These are phyloP conservation scores for Podaxis rugospora DNA, from an alignment of 768 basidiomycete genomes.

Conservation along the genomic window DNA sequence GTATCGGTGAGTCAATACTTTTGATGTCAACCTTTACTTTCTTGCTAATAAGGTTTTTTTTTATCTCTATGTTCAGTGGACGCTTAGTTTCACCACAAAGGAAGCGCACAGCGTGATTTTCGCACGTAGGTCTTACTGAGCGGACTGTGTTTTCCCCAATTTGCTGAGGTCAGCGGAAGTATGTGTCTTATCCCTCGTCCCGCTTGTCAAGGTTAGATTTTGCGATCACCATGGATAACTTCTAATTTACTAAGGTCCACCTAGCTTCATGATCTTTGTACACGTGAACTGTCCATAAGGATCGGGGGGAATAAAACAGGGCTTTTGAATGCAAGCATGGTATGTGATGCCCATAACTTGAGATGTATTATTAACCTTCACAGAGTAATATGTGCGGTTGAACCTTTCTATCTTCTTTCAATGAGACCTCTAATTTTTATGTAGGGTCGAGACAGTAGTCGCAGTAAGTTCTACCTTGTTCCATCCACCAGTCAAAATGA, in stretches of 20 bases:
- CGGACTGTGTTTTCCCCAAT: neutral
- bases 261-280: conserved; percentile 75
- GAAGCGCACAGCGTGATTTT: conserved; percentile 55
- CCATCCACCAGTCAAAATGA: neutral
- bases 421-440: neutral
- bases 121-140: conserved; percentile 39
- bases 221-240: neutral
- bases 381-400: conserved; percentile 64
- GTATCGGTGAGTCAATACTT: conserved; percentile 46
- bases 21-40: neutral
- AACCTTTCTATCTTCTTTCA: neutral
- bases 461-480: conserved; percentile 44
- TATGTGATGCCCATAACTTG: conserved; percentile 25
- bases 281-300: conserved; percentile 66
- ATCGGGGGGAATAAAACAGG: conserved; percentile 77
- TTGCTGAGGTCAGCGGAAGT: conserved; percentile 31
- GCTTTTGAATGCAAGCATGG: conserved; percentile 78
- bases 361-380: conserved; percentile 7
- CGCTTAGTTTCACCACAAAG: conserved; percentile 42
- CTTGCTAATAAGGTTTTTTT: neutral
- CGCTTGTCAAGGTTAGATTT: conserved; percentile 62
- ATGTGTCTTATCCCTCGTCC: conserved; percentile 67
- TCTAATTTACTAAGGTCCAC: neutral
- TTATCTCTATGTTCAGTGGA: conserved; percentile 39
- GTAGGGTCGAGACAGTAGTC: conserved; percentile 62